Evolutionary conservation across 23 red algal species (phyloP).

Genomic region (Cyanidiococcus yangmingshanensis): DNA sequence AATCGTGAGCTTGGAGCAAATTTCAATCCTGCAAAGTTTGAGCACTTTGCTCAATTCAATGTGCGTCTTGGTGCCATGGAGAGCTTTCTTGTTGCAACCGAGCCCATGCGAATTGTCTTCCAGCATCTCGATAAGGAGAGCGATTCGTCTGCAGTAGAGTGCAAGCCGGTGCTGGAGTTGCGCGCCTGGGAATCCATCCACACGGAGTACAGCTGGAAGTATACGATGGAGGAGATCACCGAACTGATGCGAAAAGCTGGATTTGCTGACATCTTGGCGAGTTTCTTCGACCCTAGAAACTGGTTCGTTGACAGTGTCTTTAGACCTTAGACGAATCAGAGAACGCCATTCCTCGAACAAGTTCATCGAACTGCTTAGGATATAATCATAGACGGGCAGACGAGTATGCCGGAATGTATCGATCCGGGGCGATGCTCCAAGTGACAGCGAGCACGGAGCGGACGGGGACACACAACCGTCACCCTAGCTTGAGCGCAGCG

Average conservation of each 20-base stretch:
- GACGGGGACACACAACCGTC: too few relatives aligned
- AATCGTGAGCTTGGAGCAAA: constrained; percentile 66
- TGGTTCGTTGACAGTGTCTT: constrained; percentile 65
- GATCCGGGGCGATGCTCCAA: too few relatives aligned
- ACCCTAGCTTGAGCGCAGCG: too few relatives aligned
- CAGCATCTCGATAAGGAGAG: neutral
- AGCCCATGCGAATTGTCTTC: constrained; percentile 4
- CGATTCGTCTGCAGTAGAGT: neutral
- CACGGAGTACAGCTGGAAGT: constrained; percentile 74
- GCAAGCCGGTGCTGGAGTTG: constrained; percentile 30
- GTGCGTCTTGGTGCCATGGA: constrained; percentile 37
- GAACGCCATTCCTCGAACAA: too few relatives aligned
- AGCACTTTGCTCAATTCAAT: constrained; percentile 63
- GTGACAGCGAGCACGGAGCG: too few relatives aligned
- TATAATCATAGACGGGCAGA: too few relatives aligned
- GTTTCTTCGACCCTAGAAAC: constrained; percentile 34
- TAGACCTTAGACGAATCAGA: neutral
- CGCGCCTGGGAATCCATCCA: constrained; percentile 61
- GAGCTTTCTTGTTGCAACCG: constrained; percentile 59
- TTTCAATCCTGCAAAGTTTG: constrained; percentile 52
- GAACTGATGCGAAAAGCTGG: constrained; percentile 29
- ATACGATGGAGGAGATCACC: constrained; percentile 44
- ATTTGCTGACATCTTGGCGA: constrained; percentile 23
- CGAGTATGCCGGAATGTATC: too few relatives aligned
- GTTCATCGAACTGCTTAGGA: too few relatives aligned